phyloP scores from a whole-genome alignment of 495 filamentous ascomycete genomes.

The Clohesyomyces aquaticus region DNA sequence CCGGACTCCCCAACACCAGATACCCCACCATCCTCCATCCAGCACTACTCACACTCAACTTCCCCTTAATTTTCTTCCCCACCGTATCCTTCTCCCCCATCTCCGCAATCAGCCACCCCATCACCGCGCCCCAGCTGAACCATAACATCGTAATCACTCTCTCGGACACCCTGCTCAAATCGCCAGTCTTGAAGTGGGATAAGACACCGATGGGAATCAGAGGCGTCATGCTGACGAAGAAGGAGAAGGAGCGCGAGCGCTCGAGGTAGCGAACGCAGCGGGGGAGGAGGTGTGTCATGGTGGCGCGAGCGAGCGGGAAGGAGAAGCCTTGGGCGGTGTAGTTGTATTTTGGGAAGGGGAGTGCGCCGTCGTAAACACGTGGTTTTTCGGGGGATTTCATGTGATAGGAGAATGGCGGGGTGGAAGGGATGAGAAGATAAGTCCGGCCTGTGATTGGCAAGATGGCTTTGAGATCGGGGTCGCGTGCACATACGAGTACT shows the following conservation, averaged over 20 bases:
- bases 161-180: neutral
- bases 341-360: too few relatives aligned
- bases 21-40: constrained; percentile 1
- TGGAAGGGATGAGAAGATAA: neutral
- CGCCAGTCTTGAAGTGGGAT: constrained; percentile 7
- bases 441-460: neutral
- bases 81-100: constrained; percentile 1
- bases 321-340: neutral
- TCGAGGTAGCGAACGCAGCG: constrained; percentile 12
- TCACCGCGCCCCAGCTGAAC: constrained; percentile 10
- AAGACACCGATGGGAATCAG: constrained; percentile 10
- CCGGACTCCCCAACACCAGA: constrained; percentile 9
- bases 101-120: constrained; percentile 9
- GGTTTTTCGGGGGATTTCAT: too few relatives aligned
- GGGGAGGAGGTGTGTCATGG: constrained; percentile 4
- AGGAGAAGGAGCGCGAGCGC: constrained; percentile 7
- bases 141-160: constrained; percentile 20
- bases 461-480: too few relatives aligned
- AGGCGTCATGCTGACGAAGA: constrained; percentile 9
- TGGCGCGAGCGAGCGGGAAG: neutral
- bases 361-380: too few relatives aligned
- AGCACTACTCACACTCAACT: neutral
- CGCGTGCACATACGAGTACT: neutral
- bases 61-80: neutral
- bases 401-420: constrained; percentile 12